Evolutionary conservation across 345 rosid genomes (phyloP), one percentile per base, ranked within the genome.

Genomic region (Boechera retrofracta): DNA sequence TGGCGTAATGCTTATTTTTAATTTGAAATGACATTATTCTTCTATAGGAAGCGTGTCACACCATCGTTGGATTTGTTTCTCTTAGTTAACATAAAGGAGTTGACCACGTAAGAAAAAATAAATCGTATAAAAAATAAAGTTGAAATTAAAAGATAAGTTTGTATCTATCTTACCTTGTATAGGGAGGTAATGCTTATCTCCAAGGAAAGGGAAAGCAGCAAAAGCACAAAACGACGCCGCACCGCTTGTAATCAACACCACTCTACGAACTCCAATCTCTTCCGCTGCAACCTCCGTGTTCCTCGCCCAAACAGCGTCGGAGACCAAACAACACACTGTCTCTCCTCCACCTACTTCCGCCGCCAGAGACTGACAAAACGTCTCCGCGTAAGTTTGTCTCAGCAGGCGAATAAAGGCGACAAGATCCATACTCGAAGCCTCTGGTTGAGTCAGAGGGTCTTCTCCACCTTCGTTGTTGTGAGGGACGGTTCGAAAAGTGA

Each of bases 221-320:
- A 33, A 48, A 54, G 61, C 87, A 53, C 64, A 64, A 67, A 77
- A 83, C 16, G 77, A 59, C 52, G 68, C 59, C 71, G 66, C 76
- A 45, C 71, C 81, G 42, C 63, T 66, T 51, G 91, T 84, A 47
- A 82, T 58, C 32, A 86, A 61, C 33, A 85, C 89, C 65, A 91
- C 12, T 73, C 85, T 87, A 0, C 74, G 80, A 33, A 86, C 52
- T 56, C 82, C 68, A 39, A 82, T 55, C 21, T 56, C 61, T 11
- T 83, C 73, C 18, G 90, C 86, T 31, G 92, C 87, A 26, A 84
- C 72, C 38, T 71, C 65, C 42, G 80, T 78, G 65, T 84, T 36
- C 64, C 57, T 84, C 59, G 38, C 32, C 87, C 87, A 86, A 12
- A 72, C 10, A 38, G 54, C 81, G 75, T 91, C 90, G 7, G 85